These are phyloP conservation scores for Clitopilus passeckerianus DNA, from an alignment of 768 basidiomycete genomes.

Conservation along the genomic window DNA sequence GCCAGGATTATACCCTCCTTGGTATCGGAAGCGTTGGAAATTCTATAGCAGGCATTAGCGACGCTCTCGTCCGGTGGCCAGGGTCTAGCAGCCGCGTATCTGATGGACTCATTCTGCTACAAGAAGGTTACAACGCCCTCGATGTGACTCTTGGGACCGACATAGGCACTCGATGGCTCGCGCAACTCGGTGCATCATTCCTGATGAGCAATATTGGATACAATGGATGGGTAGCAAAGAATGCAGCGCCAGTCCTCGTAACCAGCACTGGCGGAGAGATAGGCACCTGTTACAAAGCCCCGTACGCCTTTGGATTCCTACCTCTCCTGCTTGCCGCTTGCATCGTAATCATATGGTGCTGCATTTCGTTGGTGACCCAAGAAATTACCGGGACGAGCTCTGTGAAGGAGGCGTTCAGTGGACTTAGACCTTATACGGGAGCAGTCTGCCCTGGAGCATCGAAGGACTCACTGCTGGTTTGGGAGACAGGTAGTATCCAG, in stretches of 20 bases:
- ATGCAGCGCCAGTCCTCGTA: not conserved
- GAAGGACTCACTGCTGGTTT: constrained; percentile 1
- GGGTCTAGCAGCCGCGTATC: not conserved
- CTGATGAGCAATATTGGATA: not conserved
- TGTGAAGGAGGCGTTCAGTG: constrained; percentile 4
- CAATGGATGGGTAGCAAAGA: not conserved
- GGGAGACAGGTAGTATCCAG: not conserved
- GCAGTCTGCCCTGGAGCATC: constrained; percentile 1
- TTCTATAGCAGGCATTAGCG: not conserved
- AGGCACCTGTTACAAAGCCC: not conserved
- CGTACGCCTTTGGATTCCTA: not conserved
- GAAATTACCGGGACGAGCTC: constrained; percentile 1
- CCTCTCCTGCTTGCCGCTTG: not conserved
- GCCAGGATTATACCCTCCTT: not conserved
- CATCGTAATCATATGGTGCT: not conserved
- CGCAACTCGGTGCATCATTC: not conserved
- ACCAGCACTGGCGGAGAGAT: not conserved
- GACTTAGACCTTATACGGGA: constrained; percentile 1
- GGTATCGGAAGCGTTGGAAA: constrained; percentile 9
- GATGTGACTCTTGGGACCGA: not conserved
- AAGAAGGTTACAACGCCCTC: not conserved
- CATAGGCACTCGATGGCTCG: not conserved
- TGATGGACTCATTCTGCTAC: not conserved
- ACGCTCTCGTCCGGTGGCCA: not conserved
- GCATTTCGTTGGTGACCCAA: not conserved